Conservation (phyloP, 2,329 filamentous ascomycete genomes). For the Fusarium sp. region DNA sequence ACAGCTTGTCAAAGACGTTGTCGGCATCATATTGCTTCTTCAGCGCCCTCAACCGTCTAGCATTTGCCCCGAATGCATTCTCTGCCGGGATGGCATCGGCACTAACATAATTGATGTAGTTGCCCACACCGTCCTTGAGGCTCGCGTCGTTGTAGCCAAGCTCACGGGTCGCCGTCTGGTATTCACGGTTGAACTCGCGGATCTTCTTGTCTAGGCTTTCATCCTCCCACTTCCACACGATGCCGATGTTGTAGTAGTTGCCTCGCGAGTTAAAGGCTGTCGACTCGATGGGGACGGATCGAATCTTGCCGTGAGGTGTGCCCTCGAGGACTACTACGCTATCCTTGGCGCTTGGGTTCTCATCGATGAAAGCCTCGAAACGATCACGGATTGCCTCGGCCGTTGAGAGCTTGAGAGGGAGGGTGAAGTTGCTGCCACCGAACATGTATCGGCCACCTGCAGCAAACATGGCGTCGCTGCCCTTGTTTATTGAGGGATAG, state of each 20-base stretch:
- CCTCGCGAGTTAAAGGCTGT: constrained; percentile 43
- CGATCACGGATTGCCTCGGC: constrained; percentile 34
- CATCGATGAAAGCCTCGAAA: constrained; percentile 32
- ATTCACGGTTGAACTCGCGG: constrained; percentile 38
- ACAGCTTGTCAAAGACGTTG: constrained; percentile 41
- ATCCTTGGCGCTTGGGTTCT: constrained; percentile 20
- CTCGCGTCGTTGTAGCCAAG: constrained; percentile 38
- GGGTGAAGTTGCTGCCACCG: constrained; percentile 58
- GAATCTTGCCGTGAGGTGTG: constrained; percentile 28
- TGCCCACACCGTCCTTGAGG: constrained; percentile 32
- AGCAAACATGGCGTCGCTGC: constrained; percentile 52
- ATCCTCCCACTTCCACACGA: constrained; percentile 34
- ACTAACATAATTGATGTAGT: constrained; percentile 37
- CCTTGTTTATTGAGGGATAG: constrained; percentile 55
- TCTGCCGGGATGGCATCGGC: constrained; percentile 31
- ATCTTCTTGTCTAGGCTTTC: constrained; percentile 29
- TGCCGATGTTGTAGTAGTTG: constrained; percentile 39
- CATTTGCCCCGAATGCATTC: constrained; percentile 35
- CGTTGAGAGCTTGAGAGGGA: constrained; percentile 50
- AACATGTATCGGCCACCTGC: constrained; percentile 54
- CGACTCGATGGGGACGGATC: constrained; percentile 27
- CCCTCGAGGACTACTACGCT: constrained; percentile 38
- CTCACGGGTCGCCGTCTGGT: constrained; percentile 32
- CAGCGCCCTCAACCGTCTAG: constrained; percentile 28
- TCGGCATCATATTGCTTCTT: constrained; percentile 37